These are phyloP conservation scores for Solanum clarkiae DNA, from an alignment of 257 asterid genomes.

Conservation along the genomic window DNA sequence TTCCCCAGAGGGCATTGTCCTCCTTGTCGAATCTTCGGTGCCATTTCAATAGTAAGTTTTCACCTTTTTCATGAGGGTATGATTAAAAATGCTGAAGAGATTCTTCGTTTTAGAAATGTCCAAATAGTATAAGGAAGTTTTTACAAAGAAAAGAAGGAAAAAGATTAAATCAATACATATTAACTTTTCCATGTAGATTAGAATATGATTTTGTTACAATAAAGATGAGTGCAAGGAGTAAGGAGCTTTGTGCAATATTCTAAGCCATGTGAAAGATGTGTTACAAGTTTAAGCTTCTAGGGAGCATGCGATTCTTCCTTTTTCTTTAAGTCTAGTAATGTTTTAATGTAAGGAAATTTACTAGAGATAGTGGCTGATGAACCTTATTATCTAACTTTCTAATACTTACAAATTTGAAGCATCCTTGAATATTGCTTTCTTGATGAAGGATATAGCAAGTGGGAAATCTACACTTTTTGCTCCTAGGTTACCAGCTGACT, in stretches of 20 bases:
- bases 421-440: not conserved
- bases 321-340: not conserved
- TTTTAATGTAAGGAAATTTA: not conserved
- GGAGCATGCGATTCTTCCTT: not conserved
- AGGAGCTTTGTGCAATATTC: not conserved
- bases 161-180: not conserved
- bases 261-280: not conserved
- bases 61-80: not conserved
- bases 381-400: not conserved
- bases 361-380: not conserved
- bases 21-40: not conserved
- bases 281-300: not conserved
- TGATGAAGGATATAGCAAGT: slow-evolving; percentile 67
- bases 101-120: not conserved
- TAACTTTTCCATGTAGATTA: not conserved
- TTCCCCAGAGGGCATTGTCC: too few species aligned
- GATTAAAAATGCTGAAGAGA: not conserved
- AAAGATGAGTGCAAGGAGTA: not conserved
- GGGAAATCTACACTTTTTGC: slow-evolving; percentile 79
- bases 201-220: not conserved
- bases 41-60: not conserved
- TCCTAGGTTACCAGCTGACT: slow-evolving; percentile 76
- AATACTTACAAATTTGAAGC: not conserved
- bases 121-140: not conserved
- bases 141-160: not conserved